A percentile compares a stretch with the other conserved stretches of the same genome.
phyloP scores from a whole-genome alignment of 805 yeast species.

The Kluyveromyces nonfermentans region DNA sequence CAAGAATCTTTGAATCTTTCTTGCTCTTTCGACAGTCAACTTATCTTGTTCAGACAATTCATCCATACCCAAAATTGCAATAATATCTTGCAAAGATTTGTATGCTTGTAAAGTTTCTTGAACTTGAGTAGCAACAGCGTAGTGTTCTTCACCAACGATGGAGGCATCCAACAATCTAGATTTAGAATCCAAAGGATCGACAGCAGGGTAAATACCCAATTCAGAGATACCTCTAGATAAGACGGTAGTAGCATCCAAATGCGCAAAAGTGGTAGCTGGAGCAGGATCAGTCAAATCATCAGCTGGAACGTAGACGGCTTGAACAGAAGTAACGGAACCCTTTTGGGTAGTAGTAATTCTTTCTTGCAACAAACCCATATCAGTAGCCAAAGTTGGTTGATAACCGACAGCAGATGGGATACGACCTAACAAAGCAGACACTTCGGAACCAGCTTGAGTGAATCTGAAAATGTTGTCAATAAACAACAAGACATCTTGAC shows the following conservation, averaged over 20 bases:
- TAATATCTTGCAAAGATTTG: conserved; percentile 99
- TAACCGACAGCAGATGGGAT: conserved; percentile 99
- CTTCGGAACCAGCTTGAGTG: conserved; percentile 99
- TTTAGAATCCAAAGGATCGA: conserved; percentile 99
- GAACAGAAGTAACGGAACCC: conserved; percentile 99
- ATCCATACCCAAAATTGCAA: conserved; percentile 99
- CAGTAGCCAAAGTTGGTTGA: conserved; percentile 99
- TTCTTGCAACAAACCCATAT: conserved; percentile 99
- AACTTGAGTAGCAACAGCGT: conserved; percentile 86
- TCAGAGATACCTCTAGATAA: conserved; percentile 99
- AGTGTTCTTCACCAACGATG: conserved; percentile 98
- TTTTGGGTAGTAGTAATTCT: conserved; percentile 99
- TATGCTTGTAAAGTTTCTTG: conserved; percentile 99
- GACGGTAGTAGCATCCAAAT: conserved; percentile 99
- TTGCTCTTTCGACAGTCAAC: conserved; percentile 99
- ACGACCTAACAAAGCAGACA: conserved; percentile 99
- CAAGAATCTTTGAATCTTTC: conserved; percentile 99
- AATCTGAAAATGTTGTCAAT: conserved; percentile 99
- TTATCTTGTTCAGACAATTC: conserved; percentile 98
- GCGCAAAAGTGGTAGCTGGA: conserved; percentile 99
- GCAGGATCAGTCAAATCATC: conserved; percentile 99
- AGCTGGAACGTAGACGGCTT: conserved; percentile 99
- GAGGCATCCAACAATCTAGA: conserved; percentile 96
- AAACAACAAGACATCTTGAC: conserved; percentile 99
- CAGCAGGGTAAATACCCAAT: conserved; percentile 99